Evolutionary conservation across 768 basidiomycete genomes (phyloP), one percentile per base, ranked within the genome.

Genomic region (Podaxis sp.): DNA sequence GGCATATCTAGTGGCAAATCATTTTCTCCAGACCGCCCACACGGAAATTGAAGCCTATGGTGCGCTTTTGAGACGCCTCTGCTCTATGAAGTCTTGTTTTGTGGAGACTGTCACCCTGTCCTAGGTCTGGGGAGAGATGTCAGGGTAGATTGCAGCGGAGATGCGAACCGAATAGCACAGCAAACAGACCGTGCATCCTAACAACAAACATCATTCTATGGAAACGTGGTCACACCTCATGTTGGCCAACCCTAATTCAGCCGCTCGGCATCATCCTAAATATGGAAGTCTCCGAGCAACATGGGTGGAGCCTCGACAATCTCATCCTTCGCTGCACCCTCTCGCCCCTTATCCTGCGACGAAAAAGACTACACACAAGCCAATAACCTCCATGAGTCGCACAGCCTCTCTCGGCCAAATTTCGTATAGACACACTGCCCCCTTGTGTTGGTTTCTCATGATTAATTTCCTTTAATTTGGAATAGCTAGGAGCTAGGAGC

Each of bases 131-230:
- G 21, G 21, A 21, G 16, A 50, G 38, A 35, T 50, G 36, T 14
- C 25, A 32, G 18, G n/a, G 16, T 36, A 61, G 59, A 35, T 21
- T 36, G 32, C 18, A 44, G 52, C 32, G 53, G 42, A 23, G 52
- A 37, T 38, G 52, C 37, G 52, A 61, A 48, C 59, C 52, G 59
- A 48, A 54, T 25, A 61, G 44, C 44, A 27, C 32, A 36, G 47
- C 52, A 53, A 53, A 60, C 37, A 60, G 23, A 60, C 53, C 37
- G 42, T 2, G 28, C 59, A 47, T 47, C 59, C 44, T 61, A 37
- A 47, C 59, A 55, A 61, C 59, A 54, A 21, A 55, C 44, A 61
- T 55, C 59, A 61, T 61, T 60, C 52, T 16, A 27, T 55, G 42
- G 59, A 37, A 61, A 54, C 59, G 59, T 60, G 51, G 59, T 18